Evolutionary conservation across 2,329 filamentous ascomycete genomes (phyloP), one percentile per base, ranked within the genome.

Genomic region (Acrodontium crateriforme): DNA sequence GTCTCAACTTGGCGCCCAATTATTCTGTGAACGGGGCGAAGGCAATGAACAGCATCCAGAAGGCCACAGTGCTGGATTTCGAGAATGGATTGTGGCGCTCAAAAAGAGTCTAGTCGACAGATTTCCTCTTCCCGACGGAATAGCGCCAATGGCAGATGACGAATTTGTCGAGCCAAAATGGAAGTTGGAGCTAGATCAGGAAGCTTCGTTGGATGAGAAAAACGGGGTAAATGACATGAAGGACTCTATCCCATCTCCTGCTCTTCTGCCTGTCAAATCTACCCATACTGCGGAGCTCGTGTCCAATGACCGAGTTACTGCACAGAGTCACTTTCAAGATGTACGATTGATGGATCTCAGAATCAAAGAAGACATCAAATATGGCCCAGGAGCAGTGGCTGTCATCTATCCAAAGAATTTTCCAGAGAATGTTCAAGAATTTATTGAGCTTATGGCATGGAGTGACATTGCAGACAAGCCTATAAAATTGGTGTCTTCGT

Each of bases 11-110:
- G 87, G 87, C 1, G 89, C 82, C 3, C 65, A 65, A 22, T 70
- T 82, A 25, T 71, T 89, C 37, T 78, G 79, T 44, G 71, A 77
- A 21, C 65, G 75, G 19, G 89, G 82, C 9, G 89, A 98, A 55
- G 84, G 78, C 13, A 89, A 98, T 49, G 85, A 94, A 44, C 82
- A 91, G 50, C 84, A 94, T 60, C 73, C 82, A 15, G 85, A 95
- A 56, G 85, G 87, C 75, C 89, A 59, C 41, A 52, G 45, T 31
- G 50, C 49, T 9, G 50, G 47, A 3, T 47, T 54, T 20, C 39
- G 49, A 27, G 40, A 44, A 18, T 54, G 50, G 50, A 47, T 52
- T 10, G 40, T 72, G 4, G 67, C 66, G 23, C 63, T 98, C 19
- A 69, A 69, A 37, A 67, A 71, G 28, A 65, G 71, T 38, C 57